A percentile compares a stretch with the other conserved stretches of the same genome.
Evolutionary conservation across 1,139 yeast species (phyloP).

Genomic region (Debaryomycetaceae sp.): DNA sequence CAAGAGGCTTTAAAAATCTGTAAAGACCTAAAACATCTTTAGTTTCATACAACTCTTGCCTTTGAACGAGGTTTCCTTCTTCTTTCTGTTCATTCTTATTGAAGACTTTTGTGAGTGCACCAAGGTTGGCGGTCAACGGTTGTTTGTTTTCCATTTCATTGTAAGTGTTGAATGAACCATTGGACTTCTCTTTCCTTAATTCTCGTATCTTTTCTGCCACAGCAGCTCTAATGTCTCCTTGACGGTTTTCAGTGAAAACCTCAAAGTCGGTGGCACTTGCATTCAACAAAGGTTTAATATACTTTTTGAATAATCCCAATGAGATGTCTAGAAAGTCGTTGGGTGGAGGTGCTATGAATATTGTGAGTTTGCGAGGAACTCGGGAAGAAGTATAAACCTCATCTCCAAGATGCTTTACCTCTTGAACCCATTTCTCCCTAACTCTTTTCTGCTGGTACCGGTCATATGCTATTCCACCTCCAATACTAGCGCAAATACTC

Average conservation of each 20-base stretch:
- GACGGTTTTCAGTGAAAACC: slow-evolving; percentile 68
- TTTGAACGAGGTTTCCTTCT: slow-evolving; percentile 21
- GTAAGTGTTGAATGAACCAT: neutral
- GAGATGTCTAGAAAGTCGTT: slow-evolving; percentile 83
- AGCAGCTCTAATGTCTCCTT: slow-evolving; percentile 78
- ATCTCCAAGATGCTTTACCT: slow-evolving; percentile 51
- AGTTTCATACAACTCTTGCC: slow-evolving; percentile 46
- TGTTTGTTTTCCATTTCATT: slow-evolving; percentile 18
- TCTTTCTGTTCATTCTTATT: slow-evolving; percentile 13
- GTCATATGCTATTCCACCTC: slow-evolving; percentile 79
- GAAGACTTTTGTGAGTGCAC: slow-evolving; percentile 10
- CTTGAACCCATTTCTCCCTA: slow-evolving; percentile 62
- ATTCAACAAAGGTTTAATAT: slow-evolving; percentile 81
- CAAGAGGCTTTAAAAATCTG: slow-evolving; percentile 32
- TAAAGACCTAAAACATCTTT: slow-evolving; percentile 60
- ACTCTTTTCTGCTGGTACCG: slow-evolving; percentile 66
- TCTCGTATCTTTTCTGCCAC: slow-evolving; percentile 84
- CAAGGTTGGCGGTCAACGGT: slow-evolving; percentile 15
- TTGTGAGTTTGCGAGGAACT: slow-evolving; percentile 72
- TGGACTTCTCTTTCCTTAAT: slow-evolving; percentile 45
- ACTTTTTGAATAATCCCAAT: slow-evolving; percentile 69
- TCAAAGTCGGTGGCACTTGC: slow-evolving; percentile 88
- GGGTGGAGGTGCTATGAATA: slow-evolving; percentile 94
- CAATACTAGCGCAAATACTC: slow-evolving; percentile 60
- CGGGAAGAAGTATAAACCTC: slow-evolving; percentile 33